Conservation (phyloP, 345 rosid genomes). For the Euphorbia pulcherrima region DNA sequence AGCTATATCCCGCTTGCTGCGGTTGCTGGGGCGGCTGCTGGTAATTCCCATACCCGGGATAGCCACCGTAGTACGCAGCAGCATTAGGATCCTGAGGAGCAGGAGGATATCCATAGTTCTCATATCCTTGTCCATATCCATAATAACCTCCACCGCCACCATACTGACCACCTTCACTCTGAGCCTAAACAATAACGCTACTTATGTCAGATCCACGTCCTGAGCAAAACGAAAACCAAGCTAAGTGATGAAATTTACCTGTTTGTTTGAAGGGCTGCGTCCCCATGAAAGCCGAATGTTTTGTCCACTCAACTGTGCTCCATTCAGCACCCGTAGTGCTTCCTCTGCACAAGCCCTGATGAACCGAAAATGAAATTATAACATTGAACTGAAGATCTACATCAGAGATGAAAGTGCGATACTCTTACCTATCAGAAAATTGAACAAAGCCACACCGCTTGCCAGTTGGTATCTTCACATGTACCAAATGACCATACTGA, state of each 20-base stretch:
- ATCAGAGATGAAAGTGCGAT: not conserved
- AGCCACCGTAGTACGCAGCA: slow-evolving; percentile 69
- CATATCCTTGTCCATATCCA: slow-evolving; percentile 72
- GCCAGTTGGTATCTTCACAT: slow-evolving; percentile 77
- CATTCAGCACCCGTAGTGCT: slow-evolving; percentile 61
- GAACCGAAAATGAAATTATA: slow-evolving; percentile 11
- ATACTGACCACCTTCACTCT: slow-evolving; percentile 62
- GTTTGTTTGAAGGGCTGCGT: slow-evolving; percentile 79
- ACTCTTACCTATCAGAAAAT: slow-evolving; percentile 64
- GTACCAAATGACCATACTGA: slow-evolving; percentile 72
- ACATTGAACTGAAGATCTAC: not conserved
- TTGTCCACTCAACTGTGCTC: slow-evolving; percentile 71
- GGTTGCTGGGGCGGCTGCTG: slow-evolving; percentile 54
- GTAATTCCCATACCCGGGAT: slow-evolving; percentile 70
- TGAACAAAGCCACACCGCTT: slow-evolving; percentile 94
- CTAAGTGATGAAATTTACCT: slow-evolving; percentile 31
- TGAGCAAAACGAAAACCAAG: not conserved
- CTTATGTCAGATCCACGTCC: slow-evolving; percentile 1
- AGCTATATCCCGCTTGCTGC: slow-evolving; percentile 68
- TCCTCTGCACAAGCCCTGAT: slow-evolving; percentile 82
- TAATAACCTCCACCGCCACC: slow-evolving; percentile 53
- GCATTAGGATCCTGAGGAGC: slow-evolving; percentile 66
- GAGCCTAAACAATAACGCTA: slow-evolving; percentile 31
- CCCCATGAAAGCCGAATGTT: slow-evolving; percentile 93
- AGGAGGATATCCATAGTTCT: slow-evolving; percentile 66